Conservation (phyloP, 495 filamentous ascomycete species). For the Neurospora sp. region DNA sequence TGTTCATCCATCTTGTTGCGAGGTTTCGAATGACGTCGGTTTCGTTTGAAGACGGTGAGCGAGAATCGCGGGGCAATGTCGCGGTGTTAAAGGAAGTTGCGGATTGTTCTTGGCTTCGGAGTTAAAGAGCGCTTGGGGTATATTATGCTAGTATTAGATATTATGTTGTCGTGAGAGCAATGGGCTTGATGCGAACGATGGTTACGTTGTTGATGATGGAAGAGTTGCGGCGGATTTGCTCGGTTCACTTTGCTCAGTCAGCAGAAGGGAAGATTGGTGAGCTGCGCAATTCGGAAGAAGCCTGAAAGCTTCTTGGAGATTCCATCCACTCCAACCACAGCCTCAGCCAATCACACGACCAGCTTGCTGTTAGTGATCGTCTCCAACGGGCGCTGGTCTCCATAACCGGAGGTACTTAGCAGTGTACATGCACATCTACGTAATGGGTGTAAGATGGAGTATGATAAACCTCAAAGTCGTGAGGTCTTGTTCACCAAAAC, state of each 20-base stretch:
- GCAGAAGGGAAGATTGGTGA: slow-evolving; percentile 1
- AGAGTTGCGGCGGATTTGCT: neutral
- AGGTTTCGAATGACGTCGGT: neutral
- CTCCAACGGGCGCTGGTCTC: neutral
- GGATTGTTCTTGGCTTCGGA: neutral
- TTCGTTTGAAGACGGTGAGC: neutral
- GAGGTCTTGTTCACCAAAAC: neutral
- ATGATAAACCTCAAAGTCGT: neutral
- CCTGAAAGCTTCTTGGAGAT: slow-evolving; percentile 16
- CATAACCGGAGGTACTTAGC: neutral
- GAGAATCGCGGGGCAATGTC: neutral
- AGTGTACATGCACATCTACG: neutral
- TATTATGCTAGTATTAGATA: neutral
- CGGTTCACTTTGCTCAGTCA: slow-evolving; percentile 12
- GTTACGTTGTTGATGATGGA: neutral
- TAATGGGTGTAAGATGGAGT: neutral
- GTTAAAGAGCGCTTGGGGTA: neutral
- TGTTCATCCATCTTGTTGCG: slow-evolving; percentile 27
- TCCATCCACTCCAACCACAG: slow-evolving; percentile 8
- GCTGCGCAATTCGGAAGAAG: neutral
- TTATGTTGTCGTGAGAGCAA: neutral
- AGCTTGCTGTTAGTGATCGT: neutral
- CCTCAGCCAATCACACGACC: neutral
- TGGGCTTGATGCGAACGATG: neutral
- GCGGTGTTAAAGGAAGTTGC: neutral